These are phyloP conservation scores for Gynandropsis gynandra DNA, from an alignment of 345 rosid species.

Conservation along the genomic window DNA sequence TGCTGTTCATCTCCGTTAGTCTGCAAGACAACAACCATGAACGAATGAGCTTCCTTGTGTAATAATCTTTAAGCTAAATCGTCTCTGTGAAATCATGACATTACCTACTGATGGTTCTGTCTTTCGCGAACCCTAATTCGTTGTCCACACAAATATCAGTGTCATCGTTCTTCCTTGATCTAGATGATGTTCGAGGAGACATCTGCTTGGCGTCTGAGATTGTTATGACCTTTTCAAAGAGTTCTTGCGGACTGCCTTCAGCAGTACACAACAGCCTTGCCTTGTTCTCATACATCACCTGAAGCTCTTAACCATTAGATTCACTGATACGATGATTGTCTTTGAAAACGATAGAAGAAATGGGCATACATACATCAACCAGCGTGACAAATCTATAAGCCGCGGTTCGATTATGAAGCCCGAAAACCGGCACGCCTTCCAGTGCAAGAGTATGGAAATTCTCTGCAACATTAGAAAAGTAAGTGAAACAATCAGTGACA, in stretches of 20 bases:
- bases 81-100: too few species aligned
- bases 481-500: conserved; percentile 1
- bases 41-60: not conserved
- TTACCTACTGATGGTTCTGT: conserved; percentile 93
- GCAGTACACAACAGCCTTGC: conserved; percentile 82
- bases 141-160: conserved; percentile 85
- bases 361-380: conserved; percentile 58
- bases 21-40: conserved; percentile 35
- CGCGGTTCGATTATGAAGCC: conserved; percentile 74
- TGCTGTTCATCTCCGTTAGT: conserved; percentile 95
- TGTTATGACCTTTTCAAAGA: conserved; percentile 60
- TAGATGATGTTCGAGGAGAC: conserved; percentile 78
- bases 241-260: conserved; percentile 71
- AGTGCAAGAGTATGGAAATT: conserved; percentile 82
- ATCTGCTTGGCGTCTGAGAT: conserved; percentile 62
- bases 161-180: conserved; percentile 75
- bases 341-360: conserved; percentile 2
- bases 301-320: conserved; percentile 14
- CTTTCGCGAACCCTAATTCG: conserved; percentile 94
- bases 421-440: conserved; percentile 78
- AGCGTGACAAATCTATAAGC: conserved; percentile 93
- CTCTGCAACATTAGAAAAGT: conserved; percentile 42
- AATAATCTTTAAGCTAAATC: not conserved
- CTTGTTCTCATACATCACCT: conserved; percentile 95
- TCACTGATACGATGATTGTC: conserved; percentile 1